A percentile compares a stretch with the other conserved stretches of the same genome.
Conservation (phyloP, 148 eudicot genomes). For the Rhododendron kiyosumense region DNA sequence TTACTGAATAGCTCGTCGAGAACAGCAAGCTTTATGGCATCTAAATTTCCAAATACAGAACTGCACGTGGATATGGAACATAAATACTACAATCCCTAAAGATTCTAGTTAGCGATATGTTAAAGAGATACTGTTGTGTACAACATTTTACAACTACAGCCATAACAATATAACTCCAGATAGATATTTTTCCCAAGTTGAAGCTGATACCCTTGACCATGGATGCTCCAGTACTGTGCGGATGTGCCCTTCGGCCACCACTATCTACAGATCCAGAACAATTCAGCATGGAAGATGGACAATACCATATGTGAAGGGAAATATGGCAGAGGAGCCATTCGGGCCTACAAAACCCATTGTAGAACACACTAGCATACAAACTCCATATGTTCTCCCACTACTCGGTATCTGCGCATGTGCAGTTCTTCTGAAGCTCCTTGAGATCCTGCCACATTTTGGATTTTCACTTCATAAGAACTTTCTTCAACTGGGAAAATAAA, state of each 20-base stretch:
- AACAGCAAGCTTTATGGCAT: slow-evolving; percentile 9
- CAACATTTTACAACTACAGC: slow-evolving; percentile 8
- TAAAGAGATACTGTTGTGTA: not conserved
- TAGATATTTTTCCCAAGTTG: not conserved
- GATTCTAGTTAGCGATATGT: not conserved
- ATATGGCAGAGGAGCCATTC: not conserved
- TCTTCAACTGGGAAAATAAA: not conserved
- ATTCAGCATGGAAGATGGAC: not conserved
- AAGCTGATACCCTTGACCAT: slow-evolving; percentile 7
- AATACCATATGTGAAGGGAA: not conserved
- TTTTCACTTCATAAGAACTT: slow-evolving; percentile 6
- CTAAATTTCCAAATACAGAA: slow-evolving; percentile 8
- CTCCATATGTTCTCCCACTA: slow-evolving; percentile 9
- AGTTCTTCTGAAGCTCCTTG: slow-evolving; percentile 73
- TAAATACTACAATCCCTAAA: not conserved
- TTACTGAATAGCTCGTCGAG: not conserved
- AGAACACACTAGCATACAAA: not conserved
- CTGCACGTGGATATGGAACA: not conserved
- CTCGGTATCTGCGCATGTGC: slow-evolving; percentile 53
- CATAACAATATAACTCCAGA: not conserved
- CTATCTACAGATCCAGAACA: not conserved
- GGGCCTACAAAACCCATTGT: not conserved
- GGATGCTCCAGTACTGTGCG: not conserved
- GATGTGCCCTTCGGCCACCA: not conserved
- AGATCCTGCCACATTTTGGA: slow-evolving; percentile 55